Evolutionary conservation across 2,329 filamentous ascomycete species (phyloP).

Genomic region (Colletotrichum tropicicola): DNA sequence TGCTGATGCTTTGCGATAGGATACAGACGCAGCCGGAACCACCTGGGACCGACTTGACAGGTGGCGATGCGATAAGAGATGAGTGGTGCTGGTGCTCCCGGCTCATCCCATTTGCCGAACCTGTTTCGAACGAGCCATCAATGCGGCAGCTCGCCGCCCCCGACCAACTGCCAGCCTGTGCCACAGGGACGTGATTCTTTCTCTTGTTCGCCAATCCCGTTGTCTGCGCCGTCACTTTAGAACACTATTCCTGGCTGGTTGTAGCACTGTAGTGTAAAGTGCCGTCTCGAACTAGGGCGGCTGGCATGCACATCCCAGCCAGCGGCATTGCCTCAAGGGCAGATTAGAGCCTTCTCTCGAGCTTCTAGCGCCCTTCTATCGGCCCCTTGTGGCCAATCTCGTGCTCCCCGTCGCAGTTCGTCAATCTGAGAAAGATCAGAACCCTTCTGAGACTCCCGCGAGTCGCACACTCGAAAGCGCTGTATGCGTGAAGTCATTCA

Average conservation of each 20-base stretch:
- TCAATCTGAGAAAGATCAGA: neutral
- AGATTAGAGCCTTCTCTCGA: slow-evolving; percentile 10
- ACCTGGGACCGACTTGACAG: slow-evolving; percentile 2
- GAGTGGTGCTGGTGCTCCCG: neutral
- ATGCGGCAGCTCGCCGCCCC: slow-evolving; percentile 8
- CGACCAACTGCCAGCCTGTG: neutral
- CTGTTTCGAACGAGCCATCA: slow-evolving; percentile 20
- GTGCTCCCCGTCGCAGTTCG: slow-evolving; percentile 12
- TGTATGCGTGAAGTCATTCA: slow-evolving; percentile 3
- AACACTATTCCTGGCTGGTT: neutral
- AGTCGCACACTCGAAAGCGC: slow-evolving; percentile 8
- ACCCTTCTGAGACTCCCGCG: slow-evolving; percentile 11
- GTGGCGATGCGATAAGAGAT: slow-evolving; percentile 10
- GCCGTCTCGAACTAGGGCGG: neutral
- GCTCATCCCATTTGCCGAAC: slow-evolving; percentile 15
- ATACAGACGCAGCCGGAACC: neutral
- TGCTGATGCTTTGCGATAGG: neutral
- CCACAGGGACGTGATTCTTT: too few relatives aligned
- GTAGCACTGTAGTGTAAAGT: neutral
- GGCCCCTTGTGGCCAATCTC: neutral
- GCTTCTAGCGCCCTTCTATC: slow-evolving; percentile 24
- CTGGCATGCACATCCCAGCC: slow-evolving; percentile 14
- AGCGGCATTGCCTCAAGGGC: neutral
- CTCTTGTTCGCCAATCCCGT: too few relatives aligned
- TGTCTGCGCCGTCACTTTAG: neutral